A percentile compares a stretch with the other conserved stretches of the same genome.
These are phyloP conservation scores for Fusarium burgessii DNA, from an alignment of 2,329 filamentous ascomycete species.

Conservation along the genomic window DNA sequence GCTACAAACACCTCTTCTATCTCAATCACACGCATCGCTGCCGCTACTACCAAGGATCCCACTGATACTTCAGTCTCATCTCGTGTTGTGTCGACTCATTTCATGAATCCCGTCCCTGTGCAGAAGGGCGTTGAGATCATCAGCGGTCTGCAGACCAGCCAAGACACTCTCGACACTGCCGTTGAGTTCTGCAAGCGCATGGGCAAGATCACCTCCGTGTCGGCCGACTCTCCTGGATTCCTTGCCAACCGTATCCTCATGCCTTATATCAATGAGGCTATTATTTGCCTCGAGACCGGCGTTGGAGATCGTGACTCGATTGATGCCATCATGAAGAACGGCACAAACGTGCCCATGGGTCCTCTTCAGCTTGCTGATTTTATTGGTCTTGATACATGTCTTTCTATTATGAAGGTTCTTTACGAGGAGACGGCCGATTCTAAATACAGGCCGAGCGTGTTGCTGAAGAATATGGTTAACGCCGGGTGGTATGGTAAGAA, in stretches of 20 bases:
- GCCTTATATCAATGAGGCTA: slow-evolving; percentile 99
- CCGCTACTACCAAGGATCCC: slow-evolving; percentile 82
- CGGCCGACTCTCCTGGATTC: slow-evolving; percentile 92
- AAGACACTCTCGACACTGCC: slow-evolving; percentile 83
- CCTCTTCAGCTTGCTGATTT: slow-evolving; percentile 95
- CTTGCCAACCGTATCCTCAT: slow-evolving; percentile 96
- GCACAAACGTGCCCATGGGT: slow-evolving; percentile 98
- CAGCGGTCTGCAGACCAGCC: slow-evolving; percentile 89
- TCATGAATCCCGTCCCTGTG: slow-evolving; percentile 98
- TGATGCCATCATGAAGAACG: slow-evolving; percentile 99
- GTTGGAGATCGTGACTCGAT: slow-evolving; percentile 92
- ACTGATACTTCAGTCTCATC: slow-evolving; percentile 84
- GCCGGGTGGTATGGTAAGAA: slow-evolving; percentile 99
- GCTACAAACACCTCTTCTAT: slow-evolving; percentile 99
- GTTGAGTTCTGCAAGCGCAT: slow-evolving; percentile 89
- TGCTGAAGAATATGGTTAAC: slow-evolving; percentile 95
- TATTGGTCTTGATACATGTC: slow-evolving; percentile 94
- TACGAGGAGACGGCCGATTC: slow-evolving; percentile 92
- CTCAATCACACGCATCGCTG: slow-evolving; percentile 95
- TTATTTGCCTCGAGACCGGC: slow-evolving; percentile 95
- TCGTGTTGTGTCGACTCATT: slow-evolving; percentile 94
- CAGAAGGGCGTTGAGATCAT: slow-evolving; percentile 99
- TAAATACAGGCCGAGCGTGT: slow-evolving; percentile 91
- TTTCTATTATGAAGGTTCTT: slow-evolving; percentile 97
- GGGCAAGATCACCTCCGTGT: slow-evolving; percentile 91